Evolutionary conservation across 1,284 basidiomycete genomes (phyloP), one percentile per base, ranked within the genome.

Genomic region (Porogramme epimiltina): DNA sequence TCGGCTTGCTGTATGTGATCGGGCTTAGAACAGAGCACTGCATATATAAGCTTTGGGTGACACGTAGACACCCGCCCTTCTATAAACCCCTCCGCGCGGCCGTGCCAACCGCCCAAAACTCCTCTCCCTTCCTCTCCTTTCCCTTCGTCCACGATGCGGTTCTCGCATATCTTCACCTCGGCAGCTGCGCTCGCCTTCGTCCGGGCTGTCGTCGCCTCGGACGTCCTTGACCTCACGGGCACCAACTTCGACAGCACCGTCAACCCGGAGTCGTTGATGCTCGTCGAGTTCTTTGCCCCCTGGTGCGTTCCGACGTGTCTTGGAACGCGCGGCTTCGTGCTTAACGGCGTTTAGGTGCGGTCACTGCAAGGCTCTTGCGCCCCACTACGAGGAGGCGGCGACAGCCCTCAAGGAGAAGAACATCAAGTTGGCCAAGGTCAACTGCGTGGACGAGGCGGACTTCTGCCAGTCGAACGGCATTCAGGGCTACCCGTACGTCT

Each of bases 231-330:
- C 67, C 75, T 97, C 60, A 91, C 84, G 37, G 71, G 84, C 44
- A 70, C 76, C 62, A 85, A 79, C 67, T 98, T 98, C 71, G 79
- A 87, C 61, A 72, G 80, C 26, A 73, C 81, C 54, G 85, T 96
- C 58, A 75, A 81, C 59, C 72, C 78, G 10, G 90, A 93, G 66
- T 70, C 87, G 37, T 76, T 98, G 58, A 87, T 95, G 60, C 82
- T 99, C 42, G 91, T 98, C 62, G 96, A 99, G 80, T 98, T 95
- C 85, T 96, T 91, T 70, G 93, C 93, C 33, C 93, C 93, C 52
- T 94, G 91, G 91, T 92, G 69, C 25, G 56, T 33, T 19, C 39
- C 42, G 38, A 28, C 15, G 28, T 31, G 51, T 6, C 52, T 37
- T 20, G 5, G 1, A 42, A 31, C 45, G 20, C 50, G 16, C 15